Conservation (phyloP, 345 rosid species). For the Clarkia xantiana region DNA sequence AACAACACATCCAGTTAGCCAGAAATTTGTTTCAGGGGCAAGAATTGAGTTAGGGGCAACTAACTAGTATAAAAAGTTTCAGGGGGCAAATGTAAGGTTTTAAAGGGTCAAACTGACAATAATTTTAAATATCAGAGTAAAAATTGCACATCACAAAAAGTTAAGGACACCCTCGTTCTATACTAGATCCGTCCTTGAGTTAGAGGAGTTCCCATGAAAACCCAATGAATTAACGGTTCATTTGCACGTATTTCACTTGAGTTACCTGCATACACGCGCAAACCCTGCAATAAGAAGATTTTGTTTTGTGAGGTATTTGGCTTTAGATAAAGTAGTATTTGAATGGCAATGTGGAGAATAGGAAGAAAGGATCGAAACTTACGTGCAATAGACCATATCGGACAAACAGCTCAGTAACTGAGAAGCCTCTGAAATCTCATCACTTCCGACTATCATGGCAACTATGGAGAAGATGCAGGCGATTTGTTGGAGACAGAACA, state of each 20-base stretch:
- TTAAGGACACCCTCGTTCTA: too few relatives aligned
- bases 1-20: not conserved
- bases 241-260: conserved; percentile 4
- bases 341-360: not conserved
- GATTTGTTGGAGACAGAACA: conserved; percentile 90
- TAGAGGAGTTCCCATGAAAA: not conserved
- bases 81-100: too few relatives aligned
- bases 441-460: conserved; percentile 87
- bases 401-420: conserved; percentile 62
- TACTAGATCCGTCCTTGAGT: too few relatives aligned
- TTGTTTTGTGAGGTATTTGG: not conserved
- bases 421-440: conserved; percentile 73
- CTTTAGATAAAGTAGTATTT: not conserved
- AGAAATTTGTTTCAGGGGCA: too few relatives aligned
- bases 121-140: too few relatives aligned
- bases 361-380: conserved; percentile 15
- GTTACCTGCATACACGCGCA: conserved; percentile 99
- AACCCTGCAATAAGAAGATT: conserved; percentile 42
- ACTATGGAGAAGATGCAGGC: conserved; percentile 93
- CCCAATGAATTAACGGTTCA: not conserved
- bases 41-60: too few relatives aligned
- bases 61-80: too few relatives aligned
- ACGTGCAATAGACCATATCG: conserved; percentile 95
- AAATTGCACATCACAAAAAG: too few relatives aligned
- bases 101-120: too few relatives aligned